Evolutionary conservation across 495 filamentous ascomycete species (phyloP).

Genomic region (Penicillium cataractarum): DNA sequence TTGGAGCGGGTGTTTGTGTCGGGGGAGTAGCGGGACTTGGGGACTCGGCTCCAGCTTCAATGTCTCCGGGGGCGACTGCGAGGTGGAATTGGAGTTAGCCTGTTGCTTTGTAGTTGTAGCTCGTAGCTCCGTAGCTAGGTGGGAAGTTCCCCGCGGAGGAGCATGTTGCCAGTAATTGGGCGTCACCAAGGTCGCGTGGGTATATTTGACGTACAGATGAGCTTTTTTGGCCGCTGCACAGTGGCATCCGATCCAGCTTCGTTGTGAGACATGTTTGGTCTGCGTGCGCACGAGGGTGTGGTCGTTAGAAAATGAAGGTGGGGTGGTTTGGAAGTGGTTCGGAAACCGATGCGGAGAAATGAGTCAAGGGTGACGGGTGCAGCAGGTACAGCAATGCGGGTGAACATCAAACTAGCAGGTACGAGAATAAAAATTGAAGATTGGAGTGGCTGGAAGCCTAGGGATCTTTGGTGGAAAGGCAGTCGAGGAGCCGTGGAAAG

Average conservation of each 20-base stretch:
- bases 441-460: neutral
- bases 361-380: slow-evolving; percentile 21
- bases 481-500: neutral
- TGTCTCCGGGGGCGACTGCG: slow-evolving; percentile 51
- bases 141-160: slow-evolving; percentile 15
- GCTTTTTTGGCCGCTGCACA: slow-evolving; percentile 43
- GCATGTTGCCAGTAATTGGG: neutral
- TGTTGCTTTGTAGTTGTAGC: neutral
- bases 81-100: slow-evolving; percentile 19
- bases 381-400: neutral
- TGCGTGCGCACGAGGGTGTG: neutral
- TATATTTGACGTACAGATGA: slow-evolving; percentile 41
- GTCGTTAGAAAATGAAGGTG: slow-evolving; percentile 23
- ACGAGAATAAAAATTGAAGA: neutral
- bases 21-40: slow-evolving; percentile 33
- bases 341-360: slow-evolving; percentile 23
- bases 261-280: slow-evolving; percentile 21
- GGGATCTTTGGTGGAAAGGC: neutral
- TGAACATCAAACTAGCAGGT: slow-evolving; percentile 5
- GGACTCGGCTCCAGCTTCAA: slow-evolving; percentile 28
- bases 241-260: slow-evolving; percentile 14
- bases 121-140: neutral
- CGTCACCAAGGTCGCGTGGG: neutral
- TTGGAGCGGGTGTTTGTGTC: slow-evolving; percentile 65
- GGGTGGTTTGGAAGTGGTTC: slow-evolving; percentile 21